Conservation (phyloP, 192 early-diverging fungal species). For the Chytriomyces hyalinus region DNA sequence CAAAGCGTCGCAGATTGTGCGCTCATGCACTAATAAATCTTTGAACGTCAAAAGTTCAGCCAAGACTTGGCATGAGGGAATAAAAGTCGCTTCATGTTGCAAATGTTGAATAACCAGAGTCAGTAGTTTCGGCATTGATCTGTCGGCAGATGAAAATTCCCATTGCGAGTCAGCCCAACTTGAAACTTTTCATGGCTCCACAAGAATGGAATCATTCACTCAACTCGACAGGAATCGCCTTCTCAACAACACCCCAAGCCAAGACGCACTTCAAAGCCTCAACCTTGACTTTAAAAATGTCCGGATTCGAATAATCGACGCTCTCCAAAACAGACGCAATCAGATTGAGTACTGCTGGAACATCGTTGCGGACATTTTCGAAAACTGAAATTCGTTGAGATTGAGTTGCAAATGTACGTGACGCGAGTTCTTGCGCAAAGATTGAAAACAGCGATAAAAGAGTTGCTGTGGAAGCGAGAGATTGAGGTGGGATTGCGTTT, state of each 20-base stretch:
- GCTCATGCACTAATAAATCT: slow-evolving; percentile 36
- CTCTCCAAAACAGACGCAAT: slow-evolving; percentile 14
- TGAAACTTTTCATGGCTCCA: too few species aligned
- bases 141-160: neutral
- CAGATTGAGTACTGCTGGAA: neutral
- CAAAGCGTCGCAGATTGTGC: slow-evolving; percentile 40
- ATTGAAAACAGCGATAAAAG: slow-evolving; percentile 11
- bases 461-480: neutral
- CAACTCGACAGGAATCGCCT: slow-evolving; percentile 33
- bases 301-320: slow-evolving; percentile 7
- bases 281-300: slow-evolving; percentile 7
- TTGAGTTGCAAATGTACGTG: slow-evolving; percentile 6
- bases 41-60: slow-evolving; percentile 44
- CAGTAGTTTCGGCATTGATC: slow-evolving; percentile 33
- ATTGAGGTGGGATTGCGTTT: neutral
- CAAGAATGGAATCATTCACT: neutral
- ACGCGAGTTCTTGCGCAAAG: slow-evolving; percentile 28
- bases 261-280: slow-evolving; percentile 35
- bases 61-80: slow-evolving; percentile 42
- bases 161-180: too few species aligned
- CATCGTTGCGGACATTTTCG: slow-evolving; percentile 4
- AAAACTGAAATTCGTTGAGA: slow-evolving; percentile 9
- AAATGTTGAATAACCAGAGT: slow-evolving; percentile 36
- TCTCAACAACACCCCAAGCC: slow-evolving; percentile 30
- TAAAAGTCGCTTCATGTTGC: slow-evolving; percentile 36